Percentiles rank a stretch among this genome's conserved stretches.
phyloP scores from a whole-genome alignment of 768 basidiomycete species.

The Hygrophorus pudorinus region DNA sequence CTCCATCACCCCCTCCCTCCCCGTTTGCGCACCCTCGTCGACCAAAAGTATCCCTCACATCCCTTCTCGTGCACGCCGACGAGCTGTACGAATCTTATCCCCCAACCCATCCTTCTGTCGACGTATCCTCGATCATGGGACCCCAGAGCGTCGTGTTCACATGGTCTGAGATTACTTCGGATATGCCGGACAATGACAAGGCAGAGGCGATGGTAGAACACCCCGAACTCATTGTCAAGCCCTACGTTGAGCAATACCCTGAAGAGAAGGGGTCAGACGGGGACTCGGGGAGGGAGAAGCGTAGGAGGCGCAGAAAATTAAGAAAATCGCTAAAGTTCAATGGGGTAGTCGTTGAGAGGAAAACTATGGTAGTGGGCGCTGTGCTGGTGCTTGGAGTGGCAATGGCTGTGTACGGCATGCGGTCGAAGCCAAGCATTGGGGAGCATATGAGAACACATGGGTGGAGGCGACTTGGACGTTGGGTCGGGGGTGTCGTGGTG shows the following conservation, averaged over 20 bases:
- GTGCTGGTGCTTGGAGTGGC: conserved; percentile 64
- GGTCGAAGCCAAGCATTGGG: conserved; percentile 10
- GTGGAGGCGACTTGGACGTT: conserved; percentile 19
- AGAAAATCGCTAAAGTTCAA: conserved; percentile 11
- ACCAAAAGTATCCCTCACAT: conserved; percentile 30
- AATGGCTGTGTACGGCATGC: conserved; percentile 47
- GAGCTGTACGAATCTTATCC: conserved; percentile 48
- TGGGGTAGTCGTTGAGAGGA: conserved; percentile 22
- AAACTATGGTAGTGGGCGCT: conserved; percentile 51
- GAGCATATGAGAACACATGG: conserved; percentile 15
- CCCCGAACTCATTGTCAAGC: conserved; percentile 49
- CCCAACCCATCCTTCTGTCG: conserved; percentile 45
- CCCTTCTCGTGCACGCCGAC: conserved; percentile 49
- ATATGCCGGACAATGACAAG: conserved; percentile 40
- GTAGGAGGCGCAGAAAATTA: conserved; percentile 13
- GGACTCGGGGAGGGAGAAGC: conserved; percentile 11
- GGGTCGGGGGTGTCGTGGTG: conserved; percentile 18
- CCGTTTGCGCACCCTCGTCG: conserved; percentile 5
- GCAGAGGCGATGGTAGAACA: conserved; percentile 52
- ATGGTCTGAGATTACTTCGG: conserved; percentile 44
- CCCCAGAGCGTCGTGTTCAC: conserved; percentile 70
- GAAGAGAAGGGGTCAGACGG: conserved; percentile 9
- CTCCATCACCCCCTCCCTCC: not conserved
- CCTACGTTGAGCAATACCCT: conserved; percentile 22
- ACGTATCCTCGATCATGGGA: conserved; percentile 56